These are phyloP conservation scores for Acrodontium crateriforme DNA, from an alignment of 2,329 filamentous ascomycete genomes.

Conservation along the genomic window DNA sequence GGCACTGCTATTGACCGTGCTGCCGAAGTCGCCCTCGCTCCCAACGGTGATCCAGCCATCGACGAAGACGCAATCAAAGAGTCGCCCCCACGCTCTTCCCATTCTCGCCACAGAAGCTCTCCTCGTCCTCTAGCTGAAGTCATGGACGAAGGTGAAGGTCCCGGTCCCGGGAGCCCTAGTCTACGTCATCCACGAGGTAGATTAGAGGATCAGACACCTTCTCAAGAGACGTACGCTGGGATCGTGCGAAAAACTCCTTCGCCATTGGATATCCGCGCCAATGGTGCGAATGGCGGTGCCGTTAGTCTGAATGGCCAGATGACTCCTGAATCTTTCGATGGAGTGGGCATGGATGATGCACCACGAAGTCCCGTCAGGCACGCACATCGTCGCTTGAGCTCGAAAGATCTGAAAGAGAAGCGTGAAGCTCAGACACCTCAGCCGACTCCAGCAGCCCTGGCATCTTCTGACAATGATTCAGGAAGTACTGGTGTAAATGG, in stretches of 20 bases:
- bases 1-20: constrained; percentile 1
- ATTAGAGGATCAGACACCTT: constrained; percentile 12
- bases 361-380: constrained; percentile 14
- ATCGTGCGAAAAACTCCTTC: neutral
- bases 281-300: constrained; percentile 1
- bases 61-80: constrained; percentile 22
- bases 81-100: constrained; percentile 15
- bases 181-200: constrained; percentile 16
- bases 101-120: constrained; percentile 15
- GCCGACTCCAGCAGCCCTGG: no score
- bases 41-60: constrained; percentile 2
- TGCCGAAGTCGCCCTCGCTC: neutral
- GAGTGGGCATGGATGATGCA: constrained; percentile 16
- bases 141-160: constrained; percentile 19
- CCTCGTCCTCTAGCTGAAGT: constrained; percentile 21
- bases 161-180: constrained; percentile 16
- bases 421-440: neutral
- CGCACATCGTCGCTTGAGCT: constrained; percentile 16
- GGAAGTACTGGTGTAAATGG: neutral
- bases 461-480: neutral
- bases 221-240: constrained; percentile 1
- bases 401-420: constrained; percentile 6
- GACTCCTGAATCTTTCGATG: constrained; percentile 14
- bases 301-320: constrained; percentile 1
- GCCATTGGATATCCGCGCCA: neutral